Base-by-base conservation (phyloP, 306 rosid genomes). In the Leucaena leucocephala region DNA sequence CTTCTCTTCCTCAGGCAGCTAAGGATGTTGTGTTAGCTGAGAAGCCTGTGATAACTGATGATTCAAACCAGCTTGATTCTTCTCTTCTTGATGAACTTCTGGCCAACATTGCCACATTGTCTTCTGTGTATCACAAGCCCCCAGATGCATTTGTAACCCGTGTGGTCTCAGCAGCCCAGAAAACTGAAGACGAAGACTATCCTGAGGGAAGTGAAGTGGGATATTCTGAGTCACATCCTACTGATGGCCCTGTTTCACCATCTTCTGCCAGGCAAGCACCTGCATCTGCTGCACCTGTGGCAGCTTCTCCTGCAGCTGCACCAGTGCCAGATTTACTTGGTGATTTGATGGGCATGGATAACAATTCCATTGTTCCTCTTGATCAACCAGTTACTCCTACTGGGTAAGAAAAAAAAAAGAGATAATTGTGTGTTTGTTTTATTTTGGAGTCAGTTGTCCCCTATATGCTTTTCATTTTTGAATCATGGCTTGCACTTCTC, bases 51-150 rank as follows among this genome's bases (percentile, higher is more conserved):
- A 95, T 95, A 81, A 87, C 91, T 36, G 99, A 95, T 72, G 99
- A 93, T 80, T 93, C 99, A 62, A 95, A 95, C 87, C 92, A 89
- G 80, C 91, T 95, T 72, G 99, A 95, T 79, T 27, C 98, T 27
- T 74, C 98, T 46, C 98, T 95, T 70, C 98, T 95, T 79, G 99
- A 93, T 74, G 99, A 93, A 87, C 98, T 95, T 66, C 99, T 93
- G 74, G 94, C 96, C 82, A 93, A 95, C 90, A 89, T 95, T 85
- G 98, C 99, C 67, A 95, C 99, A 13, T 79, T 95, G 78, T 91
- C 99, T 82, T 95, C 99, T 65, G 98, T 95, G 73, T 95, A 95
- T 91, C 99, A 95, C 91, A 95, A 95, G 85, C 96, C 98, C n/a
- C 98, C 98, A 27, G 98, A 95, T 70, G 94, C 96, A 64, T 95